phyloP scores from a whole-genome alignment of 139 green algal species.

The Haematococcus sp. region DNA sequence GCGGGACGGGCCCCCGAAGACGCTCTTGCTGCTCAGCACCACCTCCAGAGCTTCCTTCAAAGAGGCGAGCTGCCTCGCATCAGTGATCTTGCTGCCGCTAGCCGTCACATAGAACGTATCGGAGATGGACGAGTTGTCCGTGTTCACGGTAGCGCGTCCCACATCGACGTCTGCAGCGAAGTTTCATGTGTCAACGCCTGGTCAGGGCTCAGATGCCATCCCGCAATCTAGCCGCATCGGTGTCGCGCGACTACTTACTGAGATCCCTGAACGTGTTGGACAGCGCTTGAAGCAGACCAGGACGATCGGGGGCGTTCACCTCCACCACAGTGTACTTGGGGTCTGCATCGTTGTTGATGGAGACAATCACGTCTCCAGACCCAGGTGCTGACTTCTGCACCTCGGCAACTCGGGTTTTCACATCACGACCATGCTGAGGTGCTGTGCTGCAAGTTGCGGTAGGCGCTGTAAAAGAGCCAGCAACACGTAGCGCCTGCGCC shows the following conservation, averaged over 20 bases:
- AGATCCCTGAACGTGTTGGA: conserved; percentile 56
- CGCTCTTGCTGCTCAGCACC: conserved; percentile 30
- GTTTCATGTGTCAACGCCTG: no score
- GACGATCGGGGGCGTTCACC: conserved; percentile 54
- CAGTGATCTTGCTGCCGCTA: conserved; percentile 60
- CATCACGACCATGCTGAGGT: not conserved
- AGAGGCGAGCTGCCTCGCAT: conserved; percentile 46
- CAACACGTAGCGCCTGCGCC: no score
- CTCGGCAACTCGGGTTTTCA: no score
- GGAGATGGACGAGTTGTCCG: conserved; percentile 37
- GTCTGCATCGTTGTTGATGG: conserved; percentile 49
- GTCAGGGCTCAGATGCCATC: no score
- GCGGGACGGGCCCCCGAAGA: not conserved
- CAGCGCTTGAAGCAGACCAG: conserved; percentile 74
- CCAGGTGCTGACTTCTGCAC: no score
- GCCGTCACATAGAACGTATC: conserved; percentile 85
- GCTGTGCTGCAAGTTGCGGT: conserved; percentile 1
- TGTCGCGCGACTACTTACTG: not conserved
- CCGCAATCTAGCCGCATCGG: no score
- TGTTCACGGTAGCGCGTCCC: conserved; percentile 54
- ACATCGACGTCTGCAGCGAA: conserved; percentile 66
- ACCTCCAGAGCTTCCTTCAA: conserved; percentile 55
- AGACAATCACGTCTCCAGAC: conserved; percentile 2
- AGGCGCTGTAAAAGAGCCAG: not conserved
- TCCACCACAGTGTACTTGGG: conserved; percentile 58